phyloP scores from a whole-genome alignment of 1,284 basidiomycete genomes.

The Cutaneotrichosporon mucoides region DNA sequence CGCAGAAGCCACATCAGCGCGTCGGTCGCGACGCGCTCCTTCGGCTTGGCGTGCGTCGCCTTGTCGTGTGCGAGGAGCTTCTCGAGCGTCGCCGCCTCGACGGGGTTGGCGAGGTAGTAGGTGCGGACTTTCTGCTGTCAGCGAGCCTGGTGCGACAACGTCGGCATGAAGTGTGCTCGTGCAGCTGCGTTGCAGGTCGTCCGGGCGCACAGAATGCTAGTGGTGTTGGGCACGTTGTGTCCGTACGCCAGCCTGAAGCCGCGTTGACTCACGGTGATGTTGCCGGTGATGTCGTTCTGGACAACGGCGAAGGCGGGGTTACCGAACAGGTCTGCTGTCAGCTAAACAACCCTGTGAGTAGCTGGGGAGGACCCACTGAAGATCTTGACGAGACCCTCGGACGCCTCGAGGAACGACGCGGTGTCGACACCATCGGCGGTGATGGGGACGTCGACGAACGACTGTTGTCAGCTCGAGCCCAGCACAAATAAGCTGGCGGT shows the following conservation, averaged over 20 bases:
- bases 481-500: not conserved
- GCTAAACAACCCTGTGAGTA: not conserved
- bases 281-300: constrained; percentile 83
- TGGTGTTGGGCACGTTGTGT: no score
- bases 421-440: constrained; percentile 88
- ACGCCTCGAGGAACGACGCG: constrained; percentile 78
- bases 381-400: constrained; percentile 81
- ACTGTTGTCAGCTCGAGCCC: constrained; percentile 53
- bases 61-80: constrained; percentile 80
- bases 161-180: no score
- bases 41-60: constrained; percentile 42
- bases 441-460: constrained; percentile 82
- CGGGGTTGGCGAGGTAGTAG: constrained; percentile 66
- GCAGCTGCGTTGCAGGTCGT: no score
- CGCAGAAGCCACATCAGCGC: constrained; percentile 89
- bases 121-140: constrained; percentile 75
- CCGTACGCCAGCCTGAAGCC: no score
- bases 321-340: constrained; percentile 70
- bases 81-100: constrained; percentile 73
- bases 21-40: constrained; percentile 64
- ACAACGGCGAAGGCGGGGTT: constrained; percentile 82
- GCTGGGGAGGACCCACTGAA: constrained; percentile 63
- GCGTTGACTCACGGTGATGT: constrained; percentile 67
- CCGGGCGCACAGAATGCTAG: no score
- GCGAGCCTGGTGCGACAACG: not conserved